phyloP scores from a whole-genome alignment of 2,329 filamentous ascomycete species.

The Cadophora malorum region DNA sequence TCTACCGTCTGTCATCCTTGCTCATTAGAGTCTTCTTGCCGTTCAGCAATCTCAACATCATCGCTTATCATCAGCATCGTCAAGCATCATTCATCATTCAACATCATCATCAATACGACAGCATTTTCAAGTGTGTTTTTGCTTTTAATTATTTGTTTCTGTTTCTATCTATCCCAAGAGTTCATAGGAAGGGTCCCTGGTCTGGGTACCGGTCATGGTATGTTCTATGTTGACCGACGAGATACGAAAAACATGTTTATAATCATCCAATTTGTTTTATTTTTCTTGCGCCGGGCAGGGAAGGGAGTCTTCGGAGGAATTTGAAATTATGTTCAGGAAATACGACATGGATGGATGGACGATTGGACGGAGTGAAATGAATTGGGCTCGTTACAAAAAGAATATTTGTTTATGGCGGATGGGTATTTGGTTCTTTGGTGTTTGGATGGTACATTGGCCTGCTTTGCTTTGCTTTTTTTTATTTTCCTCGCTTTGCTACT shows the following conservation, averaged over 20 bases:
- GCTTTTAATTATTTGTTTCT: no score
- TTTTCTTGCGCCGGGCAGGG: no score
- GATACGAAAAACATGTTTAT: slow-evolving; percentile 15
- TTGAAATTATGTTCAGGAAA: background rate
- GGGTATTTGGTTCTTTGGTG: background rate
- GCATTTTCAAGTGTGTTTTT: background rate
- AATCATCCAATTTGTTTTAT: no score
- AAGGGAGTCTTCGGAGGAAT: no score
- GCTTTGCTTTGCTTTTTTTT: background rate
- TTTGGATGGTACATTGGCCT: background rate
- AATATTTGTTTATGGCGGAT: background rate
- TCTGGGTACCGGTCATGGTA: background rate
- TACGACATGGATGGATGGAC: background rate
- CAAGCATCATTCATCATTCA: no score
- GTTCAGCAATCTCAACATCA: no score
- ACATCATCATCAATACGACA: background rate
- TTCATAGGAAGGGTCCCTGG: background rate
- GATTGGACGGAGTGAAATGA: background rate
- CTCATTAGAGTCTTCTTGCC: no score
- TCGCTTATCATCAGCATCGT: no score
- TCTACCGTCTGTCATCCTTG: background rate
- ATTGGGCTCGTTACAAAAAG: background rate
- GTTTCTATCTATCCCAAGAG: no score
- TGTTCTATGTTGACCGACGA: slow-evolving; percentile 8
- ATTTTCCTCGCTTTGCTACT: no score